A percentile compares a stretch with the other conserved stretches of the same genome.
Conservation (phyloP, 169 alveolate genomes). For the Cryptosporidium ubiquitum region DNA sequence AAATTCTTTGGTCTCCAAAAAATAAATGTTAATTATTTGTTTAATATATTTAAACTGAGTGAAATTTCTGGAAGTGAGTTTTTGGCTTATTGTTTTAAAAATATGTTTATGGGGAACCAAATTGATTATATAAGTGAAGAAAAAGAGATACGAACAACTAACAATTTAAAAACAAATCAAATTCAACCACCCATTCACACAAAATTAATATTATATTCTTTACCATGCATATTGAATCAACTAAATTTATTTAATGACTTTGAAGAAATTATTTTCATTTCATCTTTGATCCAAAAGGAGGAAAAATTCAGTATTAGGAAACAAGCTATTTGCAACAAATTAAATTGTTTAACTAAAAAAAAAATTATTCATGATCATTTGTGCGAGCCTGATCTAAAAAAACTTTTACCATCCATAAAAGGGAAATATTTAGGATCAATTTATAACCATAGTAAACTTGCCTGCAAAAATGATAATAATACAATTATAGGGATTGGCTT, state of each 20-base stretch:
- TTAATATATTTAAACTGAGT: neutral
- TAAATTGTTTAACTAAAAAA: neutral
- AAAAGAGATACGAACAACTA: too few relatives aligned
- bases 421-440: constrained; percentile 64
- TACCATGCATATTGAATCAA: neutral
- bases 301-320: constrained; percentile 14
- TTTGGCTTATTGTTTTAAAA: neutral
- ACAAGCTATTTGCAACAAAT: neutral
- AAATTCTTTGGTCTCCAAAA: neutral
- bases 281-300: constrained; percentile 35
- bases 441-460: constrained; percentile 16
- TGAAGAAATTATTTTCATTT: neutral
- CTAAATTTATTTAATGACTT: neutral
- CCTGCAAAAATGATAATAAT: neutral
- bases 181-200: neutral
- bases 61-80: neutral
- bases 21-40: neutral
- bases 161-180: neutral
- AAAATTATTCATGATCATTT: neutral
- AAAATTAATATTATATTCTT: neutral
- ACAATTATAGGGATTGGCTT: neutral
- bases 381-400: neutral
- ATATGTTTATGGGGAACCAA: neutral
- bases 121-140: neutral
- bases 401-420: constrained; percentile 1